These are phyloP conservation scores for Xylaria palmicola DNA, from an alignment of 495 filamentous ascomycete species.

Conservation along the genomic window DNA sequence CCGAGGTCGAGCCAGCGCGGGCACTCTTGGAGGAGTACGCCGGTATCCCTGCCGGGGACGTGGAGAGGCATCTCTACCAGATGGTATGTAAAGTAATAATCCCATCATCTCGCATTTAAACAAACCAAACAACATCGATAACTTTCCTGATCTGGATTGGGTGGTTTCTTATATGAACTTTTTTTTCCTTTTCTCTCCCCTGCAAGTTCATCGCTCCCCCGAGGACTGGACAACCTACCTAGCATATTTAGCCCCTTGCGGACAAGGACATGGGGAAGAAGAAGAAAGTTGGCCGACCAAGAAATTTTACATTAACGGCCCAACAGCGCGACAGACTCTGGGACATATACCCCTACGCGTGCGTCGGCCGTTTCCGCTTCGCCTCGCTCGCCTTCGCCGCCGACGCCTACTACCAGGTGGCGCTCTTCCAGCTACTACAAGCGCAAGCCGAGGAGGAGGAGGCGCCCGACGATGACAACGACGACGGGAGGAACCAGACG, in stretches of 20 bases:
- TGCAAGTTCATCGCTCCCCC: too few relatives aligned
- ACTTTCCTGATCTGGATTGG: too few relatives aligned
- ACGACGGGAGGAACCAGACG: too few relatives aligned
- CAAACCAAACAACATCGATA: too few relatives aligned
- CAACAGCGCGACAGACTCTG: conserved; percentile 49
- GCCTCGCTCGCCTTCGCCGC: conserved; percentile 41
- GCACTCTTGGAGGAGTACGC: conserved; percentile 48
- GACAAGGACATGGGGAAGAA: too few relatives aligned
- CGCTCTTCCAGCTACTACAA: conserved; percentile 41
- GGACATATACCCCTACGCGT: conserved; percentile 48
- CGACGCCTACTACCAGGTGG: conserved; percentile 33
- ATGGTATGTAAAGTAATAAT: conserved; percentile 48
- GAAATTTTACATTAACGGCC: too few relatives aligned
- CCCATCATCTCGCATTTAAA: too few relatives aligned
- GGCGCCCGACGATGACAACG: conserved; percentile 23
- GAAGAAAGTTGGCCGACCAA: too few relatives aligned
- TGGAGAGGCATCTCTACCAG: conserved; percentile 47
- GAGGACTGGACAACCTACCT: too few relatives aligned
- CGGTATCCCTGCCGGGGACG: conserved; percentile 41
- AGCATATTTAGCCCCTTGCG: too few relatives aligned
- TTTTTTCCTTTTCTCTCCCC: too few relatives aligned
- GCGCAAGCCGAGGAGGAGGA: conserved; percentile 21
- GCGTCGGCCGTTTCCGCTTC: conserved; percentile 55
- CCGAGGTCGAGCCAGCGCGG: conserved; percentile 30
- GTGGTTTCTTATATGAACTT: too few relatives aligned